Base-by-base conservation (phyloP, 768 basidiomycete genomes). In the Lentinula boryana region DNA sequence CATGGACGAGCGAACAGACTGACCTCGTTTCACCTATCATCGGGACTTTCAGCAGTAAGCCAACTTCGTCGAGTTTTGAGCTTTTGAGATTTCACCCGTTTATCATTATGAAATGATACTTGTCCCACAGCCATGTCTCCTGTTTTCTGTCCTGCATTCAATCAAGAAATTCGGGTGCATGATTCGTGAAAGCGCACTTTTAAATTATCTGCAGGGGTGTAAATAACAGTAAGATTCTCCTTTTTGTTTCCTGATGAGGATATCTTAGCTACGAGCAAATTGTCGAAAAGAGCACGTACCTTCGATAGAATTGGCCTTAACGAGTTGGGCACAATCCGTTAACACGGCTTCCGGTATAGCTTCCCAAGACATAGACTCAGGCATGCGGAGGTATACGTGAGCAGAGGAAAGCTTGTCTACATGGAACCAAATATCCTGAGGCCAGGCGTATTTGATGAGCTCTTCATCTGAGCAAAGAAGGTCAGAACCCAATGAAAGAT, bases 371-470 rank as follows among this genome's bases (percentile, higher is more conserved):
- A 95, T 89, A n/a, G 75, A 78, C 2, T 84, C 82, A 0, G 91
- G 82, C 79, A 98, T 85, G 36, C 95, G 88, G n/a, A 98, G 78
- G 71, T 98, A 98, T 43, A 98, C 95, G 71, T 98, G 94, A 1
- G 95, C 95, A 3, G 95, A 97, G 0, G 93, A 96, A 32, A 98
- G 85, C 71, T 95, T 96, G 78, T 98, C 97, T 63, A 99, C 97
- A 72, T 98, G 97, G 65, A 98, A 97, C 93, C 91, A 93, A 57
- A 93, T 75, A 63, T 93, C 91, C 71, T 89, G 85, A 7, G 90
- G 88, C 88, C 88, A 89, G 6, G 90, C 95, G 67, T 93, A 97
- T 73, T 86, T 91, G 67, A 98, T 93, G 54, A 98, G 76, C 53
- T 97, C 95, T 72, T 98, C 96, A 76, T 99, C 96, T 98, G 71